Evolutionary conservation across 192 early-diverging fungal species (phyloP).

Genomic region (Entomortierella lignicola): DNA sequence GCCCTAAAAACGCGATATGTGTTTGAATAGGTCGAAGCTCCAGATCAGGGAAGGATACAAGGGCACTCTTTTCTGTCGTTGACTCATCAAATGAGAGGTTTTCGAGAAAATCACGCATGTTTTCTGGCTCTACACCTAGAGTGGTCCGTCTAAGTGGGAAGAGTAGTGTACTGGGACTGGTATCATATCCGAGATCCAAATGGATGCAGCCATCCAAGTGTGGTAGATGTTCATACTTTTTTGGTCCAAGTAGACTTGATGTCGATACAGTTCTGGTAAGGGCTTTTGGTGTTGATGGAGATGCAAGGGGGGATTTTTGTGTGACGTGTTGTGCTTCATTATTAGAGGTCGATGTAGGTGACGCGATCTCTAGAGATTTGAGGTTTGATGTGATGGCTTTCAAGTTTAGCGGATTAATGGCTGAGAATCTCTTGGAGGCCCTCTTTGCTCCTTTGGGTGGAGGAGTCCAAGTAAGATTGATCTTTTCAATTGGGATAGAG

Average conservation of each 20-base stretch:
- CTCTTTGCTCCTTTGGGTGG: conserved; percentile 41
- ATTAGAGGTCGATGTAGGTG: background rate
- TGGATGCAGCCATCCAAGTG: conserved; percentile 38
- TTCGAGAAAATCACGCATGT: conserved; percentile 33
- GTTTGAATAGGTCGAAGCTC: conserved; percentile 24
- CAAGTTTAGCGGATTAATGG: conserved; percentile 22
- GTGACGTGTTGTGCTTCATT: conserved; percentile 16
- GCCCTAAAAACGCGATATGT: conserved; percentile 31
- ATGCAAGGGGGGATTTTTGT: conserved; percentile 1
- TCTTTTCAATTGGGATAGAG: conserved; percentile 48
- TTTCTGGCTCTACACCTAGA: conserved; percentile 28
- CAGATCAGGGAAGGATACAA: conserved; percentile 35
- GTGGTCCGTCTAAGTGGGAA: conserved; percentile 23
- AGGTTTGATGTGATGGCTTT: conserved; percentile 1
- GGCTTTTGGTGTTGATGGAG: conserved; percentile 6
- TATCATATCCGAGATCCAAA: conserved; percentile 36
- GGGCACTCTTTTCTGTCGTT: conserved; percentile 27
- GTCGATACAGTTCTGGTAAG: conserved; percentile 27
- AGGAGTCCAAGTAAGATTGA: conserved; percentile 49
- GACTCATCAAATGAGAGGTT: conserved; percentile 23
- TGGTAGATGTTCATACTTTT: conserved; percentile 42
- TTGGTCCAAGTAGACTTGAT: conserved; percentile 25
- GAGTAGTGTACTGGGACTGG: conserved; percentile 39
- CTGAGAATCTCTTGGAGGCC: conserved; percentile 37
- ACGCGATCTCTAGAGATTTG: background rate